Percentiles rank a stretch among this genome's conserved stretches.
Conservation (phyloP, 1,284 basidiomycete genomes). For the Apiotrichum gracile region DNA sequence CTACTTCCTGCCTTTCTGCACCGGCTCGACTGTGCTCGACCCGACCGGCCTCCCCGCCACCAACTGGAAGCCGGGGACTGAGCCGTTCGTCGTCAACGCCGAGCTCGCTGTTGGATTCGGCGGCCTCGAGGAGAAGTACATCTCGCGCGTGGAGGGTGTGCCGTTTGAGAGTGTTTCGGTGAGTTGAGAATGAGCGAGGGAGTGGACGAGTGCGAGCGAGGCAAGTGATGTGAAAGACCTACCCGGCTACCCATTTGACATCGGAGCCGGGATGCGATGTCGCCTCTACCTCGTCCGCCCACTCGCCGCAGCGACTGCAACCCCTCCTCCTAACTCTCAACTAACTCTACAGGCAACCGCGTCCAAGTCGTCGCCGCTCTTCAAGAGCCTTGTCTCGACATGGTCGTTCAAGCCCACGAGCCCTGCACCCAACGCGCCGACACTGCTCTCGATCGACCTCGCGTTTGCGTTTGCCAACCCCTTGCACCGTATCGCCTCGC, state of each 20-base stretch:
- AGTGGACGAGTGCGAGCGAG: background rate
- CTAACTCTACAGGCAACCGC: conserved; percentile 60
- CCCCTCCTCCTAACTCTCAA: too few relatives aligned
- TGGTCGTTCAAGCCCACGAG: conserved; percentile 47
- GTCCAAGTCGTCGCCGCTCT: conserved; percentile 68
- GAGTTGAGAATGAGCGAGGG: conserved; percentile 26
- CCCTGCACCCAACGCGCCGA: conserved; percentile 47
- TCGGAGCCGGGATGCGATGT: too few relatives aligned
- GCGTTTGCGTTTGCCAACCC: conserved; percentile 83
- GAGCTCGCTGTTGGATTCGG: conserved; percentile 87
- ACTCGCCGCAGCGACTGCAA: too few relatives aligned
- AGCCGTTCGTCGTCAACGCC: conserved; percentile 61
- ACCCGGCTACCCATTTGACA: too few relatives aligned
- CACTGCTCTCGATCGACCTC: conserved; percentile 72
- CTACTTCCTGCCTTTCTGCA: conserved; percentile 85
- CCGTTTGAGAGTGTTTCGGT: conserved; percentile 75
- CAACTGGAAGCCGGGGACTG: conserved; percentile 39
- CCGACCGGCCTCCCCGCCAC: conserved; percentile 13
- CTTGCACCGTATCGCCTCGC: conserved; percentile 71
- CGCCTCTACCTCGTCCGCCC: too few relatives aligned
- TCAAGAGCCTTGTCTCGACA: conserved; percentile 73
- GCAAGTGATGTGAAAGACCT: too few relatives aligned
- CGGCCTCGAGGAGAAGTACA: conserved; percentile 78
- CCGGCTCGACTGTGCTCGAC: conserved; percentile 62
- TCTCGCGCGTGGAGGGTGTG: conserved; percentile 72